Evolutionary conservation across 1,284 basidiomycete species (phyloP), one percentile per base, ranked within the genome.

Genomic region (Fistulina hepatica): DNA sequence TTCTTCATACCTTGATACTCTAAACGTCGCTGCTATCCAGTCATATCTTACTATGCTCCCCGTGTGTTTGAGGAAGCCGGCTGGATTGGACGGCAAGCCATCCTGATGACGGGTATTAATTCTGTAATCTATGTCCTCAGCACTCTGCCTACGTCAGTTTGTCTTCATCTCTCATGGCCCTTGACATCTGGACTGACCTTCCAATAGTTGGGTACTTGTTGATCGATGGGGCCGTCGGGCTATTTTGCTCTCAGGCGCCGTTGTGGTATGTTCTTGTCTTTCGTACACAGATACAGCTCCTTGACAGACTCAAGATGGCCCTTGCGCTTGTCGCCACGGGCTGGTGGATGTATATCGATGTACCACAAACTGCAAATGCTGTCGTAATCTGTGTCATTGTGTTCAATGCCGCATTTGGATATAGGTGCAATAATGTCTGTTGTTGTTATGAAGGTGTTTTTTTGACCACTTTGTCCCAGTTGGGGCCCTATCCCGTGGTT

Each of bases 101-200:
- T 98, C 46, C 69, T 97, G 15, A 98, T 98, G 94, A 92, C 93
- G 2, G 94, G 93, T 6, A 89, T 95, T 56, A 95, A 97, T 52
- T 76, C 82, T 6, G 63, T 92, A 41, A 86, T 92, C 48, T 97
- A 97, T 56, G 59, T 92, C 13, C 61, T 84, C 16, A 83, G 81
- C 49, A 89, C 89, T 3, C 61, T 92, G 33, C 85, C 86, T 13
- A 78, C 86, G 79, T 89, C 44, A 46, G 78, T 67, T 6, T 32
- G 32, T 31, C 7, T 33, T 17, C 28, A 21, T 26, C 35, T 24
- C 17, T 16, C 38, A 11, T 34, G 35, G 37, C 47, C 19, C 39
- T n/a, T n/a, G n/a, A n/a, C n/a, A n/a, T n/a, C n/a, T n/a, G n/a
- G 6, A 28, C 24, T 33, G 42, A 32, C 5, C 26, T 34, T 40